Base-by-base conservation (phyloP, 2,329 filamentous ascomycete species). In the Fusarium sublunatum region DNA sequence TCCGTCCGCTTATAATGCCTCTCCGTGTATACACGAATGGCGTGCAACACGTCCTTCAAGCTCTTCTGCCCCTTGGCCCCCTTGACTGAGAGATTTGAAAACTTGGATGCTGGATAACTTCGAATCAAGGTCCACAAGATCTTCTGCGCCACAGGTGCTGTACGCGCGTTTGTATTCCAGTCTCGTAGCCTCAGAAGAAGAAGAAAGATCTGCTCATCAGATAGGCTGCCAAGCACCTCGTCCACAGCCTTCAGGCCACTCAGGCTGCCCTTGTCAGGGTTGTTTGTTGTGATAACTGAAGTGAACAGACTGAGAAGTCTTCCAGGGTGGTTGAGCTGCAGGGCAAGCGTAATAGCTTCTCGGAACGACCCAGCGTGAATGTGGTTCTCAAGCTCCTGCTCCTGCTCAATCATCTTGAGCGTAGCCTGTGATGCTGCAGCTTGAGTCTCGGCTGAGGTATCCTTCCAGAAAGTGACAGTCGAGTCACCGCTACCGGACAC, bases 141-240 rank as follows among this genome's bases (percentile, higher is more conserved):
- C 31, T 89, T 87, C 77, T 99, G 95, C 1, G 95, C 91, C 1
- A 98, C 88, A 6, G 88, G 85, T 1, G 93, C 89, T 4, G 92
- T 96, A 60, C 92, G 86, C 0, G 92, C 93, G 70, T 98, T 98
- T 5, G 95, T 96, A 74, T 99, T 99, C 95, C 95, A 99, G 78
- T 99, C 95, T 41, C 96, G 86, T 40, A 97, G 78, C 56, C 95
- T 84, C 34, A 94, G 81, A 1, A 99, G 84, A 12, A 99, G 84
- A 7, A 87, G 82, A 77, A 92, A 96, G 12, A 99, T 85, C 74
- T 98, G 94, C 68, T 94, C 90, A 68, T 95, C 89, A 5, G 89
- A 90, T 6, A 99, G 82, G 11, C 81, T 86, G n/a, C 83, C 86
- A 1, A 99, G 81, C 0, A 97, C 93, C 47, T 92, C 85, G 69